Evolutionary conservation across 306 rosid species (phyloP).

Genomic region (Oemleria cerasiformis): DNA sequence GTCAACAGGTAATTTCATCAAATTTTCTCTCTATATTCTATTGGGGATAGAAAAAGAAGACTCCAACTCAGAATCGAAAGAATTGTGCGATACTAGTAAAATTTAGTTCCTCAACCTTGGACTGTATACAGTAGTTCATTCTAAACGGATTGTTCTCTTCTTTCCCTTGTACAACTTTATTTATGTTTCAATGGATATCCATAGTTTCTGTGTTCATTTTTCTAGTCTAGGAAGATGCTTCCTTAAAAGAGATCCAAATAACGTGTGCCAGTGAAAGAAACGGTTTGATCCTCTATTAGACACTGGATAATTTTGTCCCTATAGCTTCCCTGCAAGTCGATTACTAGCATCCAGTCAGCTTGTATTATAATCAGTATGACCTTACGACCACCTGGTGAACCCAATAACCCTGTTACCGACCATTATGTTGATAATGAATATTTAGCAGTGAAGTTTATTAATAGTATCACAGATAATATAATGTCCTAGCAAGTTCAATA

Average conservation of each 20-base stretch:
- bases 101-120: background rate
- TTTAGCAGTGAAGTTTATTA: background rate
- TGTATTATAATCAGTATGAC: background rate
- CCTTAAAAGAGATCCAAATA: background rate
- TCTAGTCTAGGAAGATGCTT: background rate
- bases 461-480: background rate
- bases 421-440: background rate
- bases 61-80: background rate
- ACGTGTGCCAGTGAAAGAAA: background rate
- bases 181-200: background rate
- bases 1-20: slow-evolving; percentile 62
- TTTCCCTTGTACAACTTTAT: background rate
- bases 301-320: background rate
- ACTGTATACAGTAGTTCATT: background rate
- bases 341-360: background rate
- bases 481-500: background rate
- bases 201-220: background rate
- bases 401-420: background rate
- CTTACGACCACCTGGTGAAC: background rate
- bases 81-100: background rate
- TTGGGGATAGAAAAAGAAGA: background rate
- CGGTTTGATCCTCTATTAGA: background rate
- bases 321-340: too few species aligned
- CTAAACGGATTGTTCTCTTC: background rate
- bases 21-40: background rate